Evolutionary conservation across 306 rosid genomes (phyloP).

Genomic region (Crataegus laevigata): DNA sequence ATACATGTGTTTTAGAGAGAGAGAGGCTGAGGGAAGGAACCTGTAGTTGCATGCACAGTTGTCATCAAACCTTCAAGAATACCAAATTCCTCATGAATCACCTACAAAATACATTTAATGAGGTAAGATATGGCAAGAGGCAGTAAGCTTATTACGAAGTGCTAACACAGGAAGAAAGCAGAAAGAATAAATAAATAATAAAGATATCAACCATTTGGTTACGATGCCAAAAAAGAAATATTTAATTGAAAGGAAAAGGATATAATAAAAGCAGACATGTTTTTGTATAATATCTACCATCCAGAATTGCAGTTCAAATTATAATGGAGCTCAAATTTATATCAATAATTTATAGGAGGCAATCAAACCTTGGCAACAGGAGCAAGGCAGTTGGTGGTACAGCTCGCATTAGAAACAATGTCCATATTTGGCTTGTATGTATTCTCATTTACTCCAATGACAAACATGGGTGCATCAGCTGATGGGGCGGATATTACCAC

Average conservation of each 20-base stretch:
- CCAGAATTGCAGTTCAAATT: background rate
- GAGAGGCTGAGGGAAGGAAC: constrained; percentile 21
- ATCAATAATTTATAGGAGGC: constrained; percentile 4
- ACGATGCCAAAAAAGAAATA: background rate
- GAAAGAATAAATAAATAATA: background rate
- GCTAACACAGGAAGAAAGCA: background rate
- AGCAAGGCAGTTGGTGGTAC: constrained; percentile 98
- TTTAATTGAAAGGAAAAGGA: background rate
- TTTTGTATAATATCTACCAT: background rate
- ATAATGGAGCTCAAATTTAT: background rate
- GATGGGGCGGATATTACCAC: constrained; percentile 98
- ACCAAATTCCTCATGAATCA: constrained; percentile 92
- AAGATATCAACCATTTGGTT: background rate
- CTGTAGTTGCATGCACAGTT: constrained; percentile 99
- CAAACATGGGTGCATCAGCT: constrained; percentile 99
- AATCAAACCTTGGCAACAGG: constrained; percentile 89
- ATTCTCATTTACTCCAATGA: constrained; percentile 87
- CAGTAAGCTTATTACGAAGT: background rate
- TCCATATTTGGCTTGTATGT: constrained; percentile 74
- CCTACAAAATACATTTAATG: constrained; percentile 33
- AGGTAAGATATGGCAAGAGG: background rate
- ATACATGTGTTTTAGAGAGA: background rate
- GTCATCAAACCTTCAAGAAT: constrained; percentile 97
- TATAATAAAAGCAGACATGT: background rate
- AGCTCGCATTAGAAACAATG: constrained; percentile 94